Evolutionary conservation across 2,329 filamentous ascomycete genomes (phyloP), one percentile per base, ranked within the genome.

Genomic region (Emmonsiellopsis sp.): DNA sequence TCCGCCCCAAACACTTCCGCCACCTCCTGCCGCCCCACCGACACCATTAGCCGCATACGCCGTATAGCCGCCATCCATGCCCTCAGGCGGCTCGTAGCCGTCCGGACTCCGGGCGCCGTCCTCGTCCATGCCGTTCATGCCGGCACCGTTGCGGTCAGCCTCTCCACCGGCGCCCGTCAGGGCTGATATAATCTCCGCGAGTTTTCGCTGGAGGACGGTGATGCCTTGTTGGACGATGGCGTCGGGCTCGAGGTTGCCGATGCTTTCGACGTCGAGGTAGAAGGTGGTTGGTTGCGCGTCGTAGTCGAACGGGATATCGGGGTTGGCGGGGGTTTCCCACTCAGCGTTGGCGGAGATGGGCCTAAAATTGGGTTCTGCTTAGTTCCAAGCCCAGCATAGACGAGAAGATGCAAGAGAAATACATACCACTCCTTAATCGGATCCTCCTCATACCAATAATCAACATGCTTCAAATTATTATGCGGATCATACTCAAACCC

Each of bases 401-500:
- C 47, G 9, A 17, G 11, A 13, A 17, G 4, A 40, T 2, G 17
- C 21, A 43, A 10, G 11, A 32, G 10, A 14, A 17, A 27, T 33
- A 71, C 70, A 9, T 69, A 94, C 91, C 91, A 96, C 77, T 96
- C 92, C 64, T 83, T 80, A 55, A 81, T 79, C 1, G 88, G 73
- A 71, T 94, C 87, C 61, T 85, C 81, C 76, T 98, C 93, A 68
- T 89, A 96, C 93, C 93, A 98, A 71, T 95, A 83, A 65, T 95
- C 88, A 53, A 93, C 78, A 71, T 98, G 93, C 60, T 85, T 82
- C 60, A 98, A 76, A 74, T 95, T 96, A 75, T 98, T 98, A 71
- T 94, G 87, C 56, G 93, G 93, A 68, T 98, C 93, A 71, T 98
- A 98, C 71, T 98, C 93, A 68, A 98, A 98, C 27, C 89, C 91